Conservation (phyloP, 2,329 filamentous ascomycete genomes). For the Lomentospora prolificans region DNA sequence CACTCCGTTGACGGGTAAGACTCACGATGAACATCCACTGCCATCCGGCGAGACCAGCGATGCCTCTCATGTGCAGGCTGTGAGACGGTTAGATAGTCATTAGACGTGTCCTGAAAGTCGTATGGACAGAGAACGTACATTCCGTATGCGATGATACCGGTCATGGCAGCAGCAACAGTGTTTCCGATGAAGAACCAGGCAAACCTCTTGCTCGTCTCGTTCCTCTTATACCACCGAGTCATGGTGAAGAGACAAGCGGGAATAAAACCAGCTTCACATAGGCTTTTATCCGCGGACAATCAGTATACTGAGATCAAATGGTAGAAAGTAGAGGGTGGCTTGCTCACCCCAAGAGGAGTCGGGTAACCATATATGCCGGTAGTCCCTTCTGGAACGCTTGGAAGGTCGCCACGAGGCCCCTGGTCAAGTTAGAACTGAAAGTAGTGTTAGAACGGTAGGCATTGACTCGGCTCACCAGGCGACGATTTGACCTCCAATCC, state of each 20-base stretch:
- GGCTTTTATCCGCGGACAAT: neutral
- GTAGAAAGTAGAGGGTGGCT: constrained; percentile 11
- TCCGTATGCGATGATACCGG: constrained; percentile 31
- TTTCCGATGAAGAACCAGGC: constrained; percentile 36
- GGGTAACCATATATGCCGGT: constrained; percentile 24
- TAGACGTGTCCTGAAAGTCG: neutral
- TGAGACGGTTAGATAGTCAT: no score
- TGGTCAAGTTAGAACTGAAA: constrained; percentile 9
- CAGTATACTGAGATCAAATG: neutral
- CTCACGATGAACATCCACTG: constrained; percentile 23
- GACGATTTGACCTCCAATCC: constrained; percentile 30
- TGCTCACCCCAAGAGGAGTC: constrained; percentile 20
- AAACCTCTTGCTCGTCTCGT: constrained; percentile 35
- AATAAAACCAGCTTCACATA: constrained; percentile 27
- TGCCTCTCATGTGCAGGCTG: constrained; percentile 21
- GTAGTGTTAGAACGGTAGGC: no score
- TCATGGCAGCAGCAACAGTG: constrained; percentile 27
- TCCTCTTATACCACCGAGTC: constrained; percentile 35
- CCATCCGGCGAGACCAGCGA: constrained; percentile 21
- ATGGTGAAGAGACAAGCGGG: constrained; percentile 37
- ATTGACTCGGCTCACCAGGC: constrained; percentile 24
- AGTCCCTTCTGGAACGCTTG: constrained; percentile 25
- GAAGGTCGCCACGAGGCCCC: constrained; percentile 25
- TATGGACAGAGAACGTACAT: constrained; percentile 4
- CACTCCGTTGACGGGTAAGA: neutral